These are phyloP conservation scores for Plasmodium cynomolgi DNA, from an alignment of 169 alveolate species.

Conservation along the genomic window DNA sequence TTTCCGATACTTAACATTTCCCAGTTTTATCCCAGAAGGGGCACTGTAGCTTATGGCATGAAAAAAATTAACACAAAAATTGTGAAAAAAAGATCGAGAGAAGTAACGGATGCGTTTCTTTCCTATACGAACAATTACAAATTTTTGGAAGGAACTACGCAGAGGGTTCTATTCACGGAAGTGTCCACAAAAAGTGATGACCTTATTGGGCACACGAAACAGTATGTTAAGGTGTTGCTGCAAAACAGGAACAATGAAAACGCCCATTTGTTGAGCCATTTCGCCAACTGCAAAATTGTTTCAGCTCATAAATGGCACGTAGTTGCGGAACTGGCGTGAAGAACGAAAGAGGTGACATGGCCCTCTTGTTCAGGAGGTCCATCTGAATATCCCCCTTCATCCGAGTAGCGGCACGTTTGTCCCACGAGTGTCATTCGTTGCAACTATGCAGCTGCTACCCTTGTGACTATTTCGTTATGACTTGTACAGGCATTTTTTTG, in stretches of 20 bases:
- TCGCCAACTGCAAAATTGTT: conserved; percentile 35
- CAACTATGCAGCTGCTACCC: neutral
- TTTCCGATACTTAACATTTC: conserved; percentile 98
- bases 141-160: conserved; percentile 83
- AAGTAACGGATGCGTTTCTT: conserved; percentile 91
- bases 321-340: conserved; percentile 17
- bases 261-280: conserved; percentile 18
- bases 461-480: neutral
- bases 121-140: conserved; percentile 90
- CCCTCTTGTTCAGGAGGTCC: neutral
- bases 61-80: conserved; percentile 89
- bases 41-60: conserved; percentile 83
- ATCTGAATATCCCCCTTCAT: neutral
- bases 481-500: neutral
- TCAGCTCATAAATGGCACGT: conserved; percentile 73
- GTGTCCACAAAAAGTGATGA: conserved; percentile 87
- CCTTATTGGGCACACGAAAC: conserved; percentile 95
- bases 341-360: neutral
- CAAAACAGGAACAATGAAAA: conserved; percentile 43
- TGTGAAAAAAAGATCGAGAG: conserved; percentile 91
- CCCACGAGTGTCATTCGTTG: neutral
- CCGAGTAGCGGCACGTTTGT: neutral
- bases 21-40: conserved; percentile 96
- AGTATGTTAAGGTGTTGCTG: conserved; percentile 91
- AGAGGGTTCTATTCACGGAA: conserved; percentile 91